Base-by-base conservation (phyloP, 1,284 basidiomycete species). In the Cutaneotrichosporon arboriforme region DNA sequence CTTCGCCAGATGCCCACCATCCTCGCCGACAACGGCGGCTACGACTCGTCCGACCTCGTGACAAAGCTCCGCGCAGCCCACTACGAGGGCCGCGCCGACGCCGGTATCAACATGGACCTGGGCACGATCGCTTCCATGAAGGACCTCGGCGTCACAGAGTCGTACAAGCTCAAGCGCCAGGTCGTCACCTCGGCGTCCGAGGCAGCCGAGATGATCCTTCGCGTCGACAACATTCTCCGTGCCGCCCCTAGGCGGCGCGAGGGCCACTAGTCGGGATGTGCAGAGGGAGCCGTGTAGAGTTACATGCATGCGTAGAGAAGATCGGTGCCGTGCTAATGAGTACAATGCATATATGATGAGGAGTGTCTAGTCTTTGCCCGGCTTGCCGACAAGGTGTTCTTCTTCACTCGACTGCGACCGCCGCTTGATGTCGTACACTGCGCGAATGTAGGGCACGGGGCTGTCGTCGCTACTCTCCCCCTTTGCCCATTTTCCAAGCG, bases 1-100 rank as follows among this genome's bases (percentile, higher is more conserved):
- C 78, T 99, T 54, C 94, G 70, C 23, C 61, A 78, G 80, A 93
- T 97, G 63, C 96, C 94, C 0, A 97, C 87, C 0, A 97, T 97
- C 66, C 79, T 98, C 23, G 92, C 94, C 7, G 96, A 97, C 74
- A 99, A 99, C 69, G 96, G 94, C 8, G 96, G 96, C 0, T 91
- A 88, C 72, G 96, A 99, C 74, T 93, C 90, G 21, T 86, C 87
- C n/a, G 96, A 99, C 68, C 81, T 98, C 13, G 93, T 98, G 12
- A 81, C 91, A 46, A 85, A 83, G 67, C 79, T 99, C 40, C 79
- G 96, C 49, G 93, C 93, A 2, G 92, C 92, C 8, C 96, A 99
- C 73, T 94, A 90, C 72, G 90, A 91, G 64, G 93, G 93, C 15
- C 80, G 86, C 60, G 61, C 74, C 2, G 88, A 93, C 64, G 84